Evolutionary conservation across 164 flowering plant species (phyloP).

Genomic region (Protea cynaroides): DNA sequence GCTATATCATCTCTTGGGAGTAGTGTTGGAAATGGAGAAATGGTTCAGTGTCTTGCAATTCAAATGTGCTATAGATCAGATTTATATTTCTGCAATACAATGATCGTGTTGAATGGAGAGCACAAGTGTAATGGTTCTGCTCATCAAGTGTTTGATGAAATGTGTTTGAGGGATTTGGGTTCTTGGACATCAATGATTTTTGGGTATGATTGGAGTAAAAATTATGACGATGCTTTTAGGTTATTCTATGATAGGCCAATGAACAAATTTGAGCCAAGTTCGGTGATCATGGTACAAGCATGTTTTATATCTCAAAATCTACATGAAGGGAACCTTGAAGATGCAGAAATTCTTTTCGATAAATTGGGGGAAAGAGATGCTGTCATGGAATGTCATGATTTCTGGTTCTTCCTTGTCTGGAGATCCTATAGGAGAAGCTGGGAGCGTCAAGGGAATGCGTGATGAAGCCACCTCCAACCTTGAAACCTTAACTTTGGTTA

Average conservation of each 20-base stretch:
- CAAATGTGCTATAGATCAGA: slow-evolving; percentile 48
- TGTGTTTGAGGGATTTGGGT: no score
- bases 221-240: slow-evolving; percentile 22
- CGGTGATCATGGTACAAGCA: slow-evolving; percentile 44
- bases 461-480: slow-evolving; percentile 22
- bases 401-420: slow-evolving; percentile 29
- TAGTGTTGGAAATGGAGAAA: no score
- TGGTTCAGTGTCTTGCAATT: slow-evolving; percentile 42
- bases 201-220: no score
- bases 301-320: no score
- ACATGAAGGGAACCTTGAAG: no score
- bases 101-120: slow-evolving; percentile 39
- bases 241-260: slow-evolving; percentile 36
- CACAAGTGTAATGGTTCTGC: slow-evolving; percentile 14
- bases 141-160: no score
- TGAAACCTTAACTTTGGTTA: slow-evolving; percentile 46
- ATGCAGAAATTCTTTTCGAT: no score
- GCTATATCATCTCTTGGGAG: no score
- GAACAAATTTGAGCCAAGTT: slow-evolving; percentile 40
- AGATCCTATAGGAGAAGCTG: slow-evolving; percentile 22
- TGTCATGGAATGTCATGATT: slow-evolving; percentile 60
- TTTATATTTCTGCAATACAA: slow-evolving; percentile 51
- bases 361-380: no score
- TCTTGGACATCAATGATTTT: no score
- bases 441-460: no score